Evolutionary conservation across 768 basidiomycete genomes (phyloP).

Genomic region (Lactarius hatsudake): DNA sequence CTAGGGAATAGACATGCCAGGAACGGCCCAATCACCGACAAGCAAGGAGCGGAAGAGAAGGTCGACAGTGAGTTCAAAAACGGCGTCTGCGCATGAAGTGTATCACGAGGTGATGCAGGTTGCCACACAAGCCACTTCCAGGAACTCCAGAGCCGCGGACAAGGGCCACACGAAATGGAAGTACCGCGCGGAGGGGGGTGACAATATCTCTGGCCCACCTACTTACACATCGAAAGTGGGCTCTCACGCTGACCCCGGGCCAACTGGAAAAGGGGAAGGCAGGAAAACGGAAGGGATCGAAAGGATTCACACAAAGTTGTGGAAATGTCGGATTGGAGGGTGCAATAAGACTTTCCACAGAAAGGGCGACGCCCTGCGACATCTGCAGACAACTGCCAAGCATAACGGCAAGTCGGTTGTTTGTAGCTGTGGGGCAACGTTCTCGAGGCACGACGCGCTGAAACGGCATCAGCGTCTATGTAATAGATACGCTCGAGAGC

Average conservation of each 20-base stretch:
- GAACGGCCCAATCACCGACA: background rate
- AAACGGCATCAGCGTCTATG: conserved; percentile 25
- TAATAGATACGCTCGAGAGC: background rate
- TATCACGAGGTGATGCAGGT: conserved; percentile 11
- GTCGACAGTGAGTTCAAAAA: conserved; percentile 18
- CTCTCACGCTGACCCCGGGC: background rate
- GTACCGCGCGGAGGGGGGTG: conserved; percentile 6
- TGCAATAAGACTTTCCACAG: conserved; percentile 21
- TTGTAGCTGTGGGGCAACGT: conserved; percentile 22
- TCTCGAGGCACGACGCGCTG: conserved; percentile 22
- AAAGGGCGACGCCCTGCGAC: conserved; percentile 21
- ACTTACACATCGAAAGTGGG: conserved; percentile 10
- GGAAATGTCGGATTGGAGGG: conserved; percentile 22
- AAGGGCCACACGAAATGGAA: conserved; percentile 22
- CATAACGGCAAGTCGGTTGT: conserved; percentile 22
- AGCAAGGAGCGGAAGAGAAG: conserved; percentile 3
- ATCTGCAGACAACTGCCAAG: conserved; percentile 22
- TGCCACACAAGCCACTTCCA: conserved; percentile 5
- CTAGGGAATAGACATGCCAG: background rate
- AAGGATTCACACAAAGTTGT: conserved; percentile 20
- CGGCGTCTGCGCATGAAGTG: background rate
- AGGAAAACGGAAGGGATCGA: conserved; percentile 15
- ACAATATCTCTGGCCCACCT: conserved; percentile 8
- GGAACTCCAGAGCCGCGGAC: conserved; percentile 6
- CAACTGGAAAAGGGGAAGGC: conserved; percentile 1